Conservation (phyloP, 2,329 filamentous ascomycete genomes). For the Trichoderma asperellum region DNA sequence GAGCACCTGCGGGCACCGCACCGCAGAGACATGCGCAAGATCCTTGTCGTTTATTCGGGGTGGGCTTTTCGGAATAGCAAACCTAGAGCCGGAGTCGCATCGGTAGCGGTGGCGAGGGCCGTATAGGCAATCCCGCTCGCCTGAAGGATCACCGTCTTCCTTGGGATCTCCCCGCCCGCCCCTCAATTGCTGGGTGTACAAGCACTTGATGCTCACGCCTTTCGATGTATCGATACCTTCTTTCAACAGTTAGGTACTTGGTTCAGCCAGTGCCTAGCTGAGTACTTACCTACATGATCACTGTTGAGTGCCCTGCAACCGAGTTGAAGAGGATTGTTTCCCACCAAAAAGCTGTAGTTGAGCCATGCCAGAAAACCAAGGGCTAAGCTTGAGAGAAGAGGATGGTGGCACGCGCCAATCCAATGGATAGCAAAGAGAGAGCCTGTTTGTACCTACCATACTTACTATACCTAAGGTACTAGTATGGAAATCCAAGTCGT, state of each 20-base stretch:
- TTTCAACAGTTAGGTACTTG: neutral
- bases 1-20: neutral
- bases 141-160: conserved; percentile 1
- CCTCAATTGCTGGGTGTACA: neutral
- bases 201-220: neutral
- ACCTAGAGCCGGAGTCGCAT: conserved; percentile 1
- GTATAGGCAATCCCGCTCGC: conserved; percentile 3
- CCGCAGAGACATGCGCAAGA: neutral
- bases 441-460: neutral
- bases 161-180: neutral
- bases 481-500: neutral
- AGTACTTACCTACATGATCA: neutral
- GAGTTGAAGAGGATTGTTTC: neutral
- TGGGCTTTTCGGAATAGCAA: neutral
- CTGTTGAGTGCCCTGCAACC: neutral
- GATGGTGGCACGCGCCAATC: no score
- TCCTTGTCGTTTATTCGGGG: neutral
- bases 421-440: neutral
- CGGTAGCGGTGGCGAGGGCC: conserved; percentile 3
- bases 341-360: neutral
- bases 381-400: neutral
- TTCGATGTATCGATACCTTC: neutral
- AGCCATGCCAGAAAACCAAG: neutral
- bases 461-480: no score
- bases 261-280: neutral